phyloP scores from a whole-genome alignment of 495 filamentous ascomycete species.

The Aspergillus taichungensis region DNA sequence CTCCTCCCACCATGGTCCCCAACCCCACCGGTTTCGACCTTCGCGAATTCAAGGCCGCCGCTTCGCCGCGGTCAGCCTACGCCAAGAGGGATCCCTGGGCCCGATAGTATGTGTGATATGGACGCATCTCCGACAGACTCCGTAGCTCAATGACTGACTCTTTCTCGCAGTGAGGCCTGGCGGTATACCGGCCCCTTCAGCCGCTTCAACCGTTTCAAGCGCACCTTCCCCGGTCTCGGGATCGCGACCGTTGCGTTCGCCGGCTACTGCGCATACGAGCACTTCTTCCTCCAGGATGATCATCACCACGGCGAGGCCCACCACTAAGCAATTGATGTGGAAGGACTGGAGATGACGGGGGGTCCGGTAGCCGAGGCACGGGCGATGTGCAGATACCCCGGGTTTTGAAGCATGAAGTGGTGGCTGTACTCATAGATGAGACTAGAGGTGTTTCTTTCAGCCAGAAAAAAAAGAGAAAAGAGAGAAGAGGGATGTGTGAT shows the following conservation, averaged over 20 bases:
- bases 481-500: too few species aligned
- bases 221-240: slow-evolving; percentile 79
- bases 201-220: slow-evolving; percentile 78
- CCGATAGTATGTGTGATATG: slow-evolving; percentile 45
- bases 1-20: slow-evolving; percentile 36
- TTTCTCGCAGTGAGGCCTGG: slow-evolving; percentile 71
- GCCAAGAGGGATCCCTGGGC: slow-evolving; percentile 80
- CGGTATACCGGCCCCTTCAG: slow-evolving; percentile 85
- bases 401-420: too few species aligned
- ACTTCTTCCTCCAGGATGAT: slow-evolving; percentile 72
- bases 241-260: slow-evolving; percentile 87
- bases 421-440: too few species aligned
- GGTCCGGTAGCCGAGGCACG: slow-evolving; percentile 4
- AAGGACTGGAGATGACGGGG: neutral
- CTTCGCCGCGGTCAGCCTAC: slow-evolving; percentile 47
- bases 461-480: too few species aligned
- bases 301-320: slow-evolving; percentile 51
- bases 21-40: slow-evolving; percentile 84
- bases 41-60: slow-evolving; percentile 58
- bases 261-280: slow-evolving; percentile 80
- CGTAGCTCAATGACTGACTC: neutral
- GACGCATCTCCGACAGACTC: too few species aligned
- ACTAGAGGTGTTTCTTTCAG: too few species aligned
- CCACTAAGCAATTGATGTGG: slow-evolving; percentile 20
- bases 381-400: too few species aligned